A percentile compares a stretch with the other conserved stretches of the same genome.
Evolutionary conservation across 305 asterid species (phyloP).

Genomic region (Caryopteris hybrid): DNA sequence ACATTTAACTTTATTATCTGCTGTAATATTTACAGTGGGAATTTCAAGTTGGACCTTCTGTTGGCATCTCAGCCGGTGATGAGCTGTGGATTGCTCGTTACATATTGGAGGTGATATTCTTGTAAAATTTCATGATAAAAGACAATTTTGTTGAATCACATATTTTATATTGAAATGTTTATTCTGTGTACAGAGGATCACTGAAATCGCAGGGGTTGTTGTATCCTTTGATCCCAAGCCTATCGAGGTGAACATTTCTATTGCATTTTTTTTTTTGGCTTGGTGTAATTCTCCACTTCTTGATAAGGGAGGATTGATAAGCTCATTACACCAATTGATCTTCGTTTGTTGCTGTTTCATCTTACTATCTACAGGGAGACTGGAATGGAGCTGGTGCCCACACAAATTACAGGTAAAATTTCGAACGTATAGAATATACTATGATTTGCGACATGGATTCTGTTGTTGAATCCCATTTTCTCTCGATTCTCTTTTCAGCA

Average conservation of each 20-base stretch:
- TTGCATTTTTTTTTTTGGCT: background rate
- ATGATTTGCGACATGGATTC: background rate
- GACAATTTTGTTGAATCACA: background rate
- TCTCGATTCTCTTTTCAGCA: conserved; percentile 36
- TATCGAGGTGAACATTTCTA: conserved; percentile 37
- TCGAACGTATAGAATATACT: background rate
- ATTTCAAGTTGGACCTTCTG: conserved; percentile 90
- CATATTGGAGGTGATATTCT: conserved; percentile 65
- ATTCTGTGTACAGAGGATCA: conserved; percentile 61
- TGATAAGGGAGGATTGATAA: background rate
- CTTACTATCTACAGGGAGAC: conserved; percentile 46
- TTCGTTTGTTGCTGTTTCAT: background rate
- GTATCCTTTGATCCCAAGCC: conserved; percentile 96
- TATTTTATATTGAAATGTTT: conserved; percentile 2
- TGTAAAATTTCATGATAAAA: background rate
- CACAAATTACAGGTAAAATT: conserved; percentile 66
- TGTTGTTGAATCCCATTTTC: background rate
- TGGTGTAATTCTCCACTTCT: no score
- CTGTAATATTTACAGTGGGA: conserved; percentile 57
- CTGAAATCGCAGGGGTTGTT: conserved; percentile 85
- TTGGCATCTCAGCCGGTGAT: conserved; percentile 82
- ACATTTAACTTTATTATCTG: background rate
- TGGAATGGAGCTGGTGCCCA: conserved; percentile 99
- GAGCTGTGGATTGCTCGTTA: conserved; percentile 91
- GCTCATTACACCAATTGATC: background rate